Percentiles rank a stretch among this genome's conserved stretches.
Evolutionary conservation across 1,139 yeast genomes (phyloP).

Genomic region (Zygoascus sp.): DNA sequence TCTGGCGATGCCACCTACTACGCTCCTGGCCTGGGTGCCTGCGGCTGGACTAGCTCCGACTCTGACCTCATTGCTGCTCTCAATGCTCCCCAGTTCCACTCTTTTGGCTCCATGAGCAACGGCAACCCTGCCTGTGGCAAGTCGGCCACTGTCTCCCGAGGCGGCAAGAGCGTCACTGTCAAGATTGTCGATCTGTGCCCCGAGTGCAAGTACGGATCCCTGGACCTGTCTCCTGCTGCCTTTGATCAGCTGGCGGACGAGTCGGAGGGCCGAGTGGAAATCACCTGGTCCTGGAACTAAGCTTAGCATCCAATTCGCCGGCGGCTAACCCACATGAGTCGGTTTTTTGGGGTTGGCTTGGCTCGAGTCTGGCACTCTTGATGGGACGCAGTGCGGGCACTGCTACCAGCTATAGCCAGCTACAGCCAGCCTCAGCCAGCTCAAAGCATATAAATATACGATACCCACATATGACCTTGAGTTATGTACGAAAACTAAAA

Average conservation of each 20-base stretch:
- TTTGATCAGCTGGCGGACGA: slow-evolving; percentile 45
- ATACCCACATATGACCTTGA: neutral
- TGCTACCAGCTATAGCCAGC: neutral
- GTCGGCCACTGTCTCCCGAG: slow-evolving; percentile 41
- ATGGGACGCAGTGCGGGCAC: neutral
- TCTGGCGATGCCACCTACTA: slow-evolving; percentile 60
- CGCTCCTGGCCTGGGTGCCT: slow-evolving; percentile 57
- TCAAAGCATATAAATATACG: no score
- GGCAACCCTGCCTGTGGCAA: slow-evolving; percentile 48
- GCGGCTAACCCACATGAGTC: no score
- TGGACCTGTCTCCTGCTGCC: slow-evolving; percentile 54
- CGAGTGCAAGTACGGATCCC: slow-evolving; percentile 44
- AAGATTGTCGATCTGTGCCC: slow-evolving; percentile 53
- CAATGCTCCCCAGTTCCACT: slow-evolving; percentile 34
- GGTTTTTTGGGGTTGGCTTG: no score
- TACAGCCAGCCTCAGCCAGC: no score
- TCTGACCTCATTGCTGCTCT: slow-evolving; percentile 46
- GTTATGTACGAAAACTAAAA: neutral
- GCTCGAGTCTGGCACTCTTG: neutral
- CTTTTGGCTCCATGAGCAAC: slow-evolving; percentile 35
- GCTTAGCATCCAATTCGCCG: no score
- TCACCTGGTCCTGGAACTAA: slow-evolving; percentile 44
- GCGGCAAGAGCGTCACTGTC: slow-evolving; percentile 46
- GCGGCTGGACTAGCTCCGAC: slow-evolving; percentile 48
- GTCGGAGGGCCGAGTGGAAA: slow-evolving; percentile 44